Conservation (phyloP, 2,329 filamentous ascomycete species). For the Verticillium longisporum region DNA sequence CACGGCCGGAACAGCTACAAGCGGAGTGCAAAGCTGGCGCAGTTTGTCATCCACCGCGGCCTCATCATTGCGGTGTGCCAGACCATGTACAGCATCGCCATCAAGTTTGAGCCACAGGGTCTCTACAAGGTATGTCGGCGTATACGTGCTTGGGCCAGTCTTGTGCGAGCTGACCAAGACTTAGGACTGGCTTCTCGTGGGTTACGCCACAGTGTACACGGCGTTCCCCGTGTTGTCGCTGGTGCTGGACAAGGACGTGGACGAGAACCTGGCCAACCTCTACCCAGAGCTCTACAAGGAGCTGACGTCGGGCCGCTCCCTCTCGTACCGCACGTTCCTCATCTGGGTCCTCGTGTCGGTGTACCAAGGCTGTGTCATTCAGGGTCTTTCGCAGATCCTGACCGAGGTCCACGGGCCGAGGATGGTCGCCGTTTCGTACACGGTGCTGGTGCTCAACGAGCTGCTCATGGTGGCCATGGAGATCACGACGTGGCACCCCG, state of each 20-base stretch:
- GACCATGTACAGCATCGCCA: slow-evolving; percentile 93
- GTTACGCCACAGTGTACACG: slow-evolving; percentile 94
- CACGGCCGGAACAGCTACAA: slow-evolving; percentile 98
- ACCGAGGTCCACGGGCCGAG: slow-evolving; percentile 65
- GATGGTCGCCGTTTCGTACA: slow-evolving; percentile 90
- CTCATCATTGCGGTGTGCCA: slow-evolving; percentile 94
- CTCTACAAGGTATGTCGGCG: slow-evolving; percentile 61
- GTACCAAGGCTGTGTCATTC: slow-evolving; percentile 92
- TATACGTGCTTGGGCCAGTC: background rate
- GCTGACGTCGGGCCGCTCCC: slow-evolving; percentile 76
- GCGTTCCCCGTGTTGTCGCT: slow-evolving; percentile 88
- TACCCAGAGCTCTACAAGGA: slow-evolving; percentile 98
- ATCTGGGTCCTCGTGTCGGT: slow-evolving; percentile 92
- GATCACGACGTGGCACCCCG: slow-evolving; percentile 92
- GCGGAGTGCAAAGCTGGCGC: slow-evolving; percentile 85
- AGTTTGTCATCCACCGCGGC: slow-evolving; percentile 97
- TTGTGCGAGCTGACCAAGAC: slow-evolving; percentile 13
- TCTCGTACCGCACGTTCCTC: slow-evolving; percentile 93
- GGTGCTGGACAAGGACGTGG: slow-evolving; percentile 90
- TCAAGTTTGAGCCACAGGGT: slow-evolving; percentile 86
- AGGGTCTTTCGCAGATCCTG: slow-evolving; percentile 86
- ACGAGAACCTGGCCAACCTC: slow-evolving; percentile 85
- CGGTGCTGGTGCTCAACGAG: slow-evolving; percentile 87
- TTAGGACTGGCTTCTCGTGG: slow-evolving; percentile 89
- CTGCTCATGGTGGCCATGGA: slow-evolving; percentile 95